Conservation (phyloP, 176 grass and related monocot genomes). For the Cenchrus purpureus region DNA sequence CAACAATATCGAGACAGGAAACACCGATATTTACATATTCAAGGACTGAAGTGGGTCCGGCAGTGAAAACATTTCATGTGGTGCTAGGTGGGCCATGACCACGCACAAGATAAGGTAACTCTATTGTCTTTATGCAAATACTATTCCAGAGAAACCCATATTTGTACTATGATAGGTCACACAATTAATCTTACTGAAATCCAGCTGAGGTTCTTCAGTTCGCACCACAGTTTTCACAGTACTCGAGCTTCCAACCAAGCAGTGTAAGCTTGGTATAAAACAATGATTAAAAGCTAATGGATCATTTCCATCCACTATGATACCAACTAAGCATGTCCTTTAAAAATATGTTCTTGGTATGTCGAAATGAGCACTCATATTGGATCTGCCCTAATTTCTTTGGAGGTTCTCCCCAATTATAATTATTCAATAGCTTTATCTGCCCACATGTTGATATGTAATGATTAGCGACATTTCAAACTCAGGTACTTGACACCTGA, state of each 20-base stretch:
- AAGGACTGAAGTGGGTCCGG: slow-evolving; percentile 37
- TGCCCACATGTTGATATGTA: slow-evolving; percentile 17
- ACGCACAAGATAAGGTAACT: slow-evolving; percentile 30
- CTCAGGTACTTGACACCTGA: neutral
- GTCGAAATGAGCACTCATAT: slow-evolving; percentile 12
- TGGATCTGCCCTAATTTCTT: slow-evolving; percentile 12
- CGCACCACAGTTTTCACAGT: slow-evolving; percentile 7
- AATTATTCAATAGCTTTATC: slow-evolving; percentile 17
- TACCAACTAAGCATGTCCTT: neutral
- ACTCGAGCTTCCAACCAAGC: neutral
- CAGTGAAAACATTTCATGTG: slow-evolving; percentile 47
- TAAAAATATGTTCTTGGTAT: neutral
- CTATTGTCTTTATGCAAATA: slow-evolving; percentile 16
- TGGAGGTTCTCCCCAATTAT: neutral
- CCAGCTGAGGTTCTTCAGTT: slow-evolving; percentile 23
- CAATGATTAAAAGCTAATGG: slow-evolving; percentile 1
- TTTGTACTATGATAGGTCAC: slow-evolving; percentile 18
- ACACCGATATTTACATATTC: slow-evolving; percentile 32
- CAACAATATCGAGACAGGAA: slow-evolving; percentile 31
- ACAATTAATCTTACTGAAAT: slow-evolving; percentile 26
- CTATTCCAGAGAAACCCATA: slow-evolving; percentile 6
- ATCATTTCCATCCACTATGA: neutral
- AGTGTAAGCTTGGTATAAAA: neutral
- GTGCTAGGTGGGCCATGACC: slow-evolving; percentile 13
- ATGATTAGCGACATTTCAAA: slow-evolving; percentile 9